phyloP scores from a whole-genome alignment of 345 rosid species.

The Syzygium aromaticum region DNA sequence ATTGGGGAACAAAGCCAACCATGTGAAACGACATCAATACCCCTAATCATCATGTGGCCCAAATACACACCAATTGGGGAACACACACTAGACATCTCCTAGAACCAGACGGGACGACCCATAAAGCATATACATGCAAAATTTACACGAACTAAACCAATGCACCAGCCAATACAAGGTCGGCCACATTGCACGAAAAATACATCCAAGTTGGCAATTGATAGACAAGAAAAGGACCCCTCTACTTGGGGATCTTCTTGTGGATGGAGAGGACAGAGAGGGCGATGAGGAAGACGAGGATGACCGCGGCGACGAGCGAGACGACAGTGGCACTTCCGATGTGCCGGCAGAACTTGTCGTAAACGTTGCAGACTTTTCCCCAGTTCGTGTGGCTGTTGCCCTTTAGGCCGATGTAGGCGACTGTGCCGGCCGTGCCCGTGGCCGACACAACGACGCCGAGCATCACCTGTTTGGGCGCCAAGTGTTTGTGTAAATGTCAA shows the following conservation, averaged over 20 bases:
- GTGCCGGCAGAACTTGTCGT: constrained; percentile 23
- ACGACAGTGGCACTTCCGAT: constrained; percentile 12
- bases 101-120: background rate
- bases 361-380: constrained; percentile 19
- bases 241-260: constrained; percentile 6
- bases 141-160: background rate
- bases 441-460: constrained; percentile 27
- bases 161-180: background rate
- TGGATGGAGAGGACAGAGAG: constrained; percentile 16
- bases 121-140: background rate
- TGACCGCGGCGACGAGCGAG: constrained; percentile 16
- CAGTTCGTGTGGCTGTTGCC: constrained; percentile 19
- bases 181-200: background rate
- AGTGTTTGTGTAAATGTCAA: background rate
- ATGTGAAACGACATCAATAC: background rate
- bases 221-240: background rate
- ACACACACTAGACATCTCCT: background rate
- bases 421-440: constrained; percentile 25
- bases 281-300: constrained; percentile 15
- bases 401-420: constrained; percentile 22
- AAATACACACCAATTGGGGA: background rate
- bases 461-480: constrained; percentile 4
- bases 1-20: background rate
- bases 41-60: background rate
- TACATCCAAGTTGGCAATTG: background rate